A percentile compares a stretch with the other conserved stretches of the same genome.
Conservation (phyloP, 768 basidiomycete species). For the Lentinula boryana region DNA sequence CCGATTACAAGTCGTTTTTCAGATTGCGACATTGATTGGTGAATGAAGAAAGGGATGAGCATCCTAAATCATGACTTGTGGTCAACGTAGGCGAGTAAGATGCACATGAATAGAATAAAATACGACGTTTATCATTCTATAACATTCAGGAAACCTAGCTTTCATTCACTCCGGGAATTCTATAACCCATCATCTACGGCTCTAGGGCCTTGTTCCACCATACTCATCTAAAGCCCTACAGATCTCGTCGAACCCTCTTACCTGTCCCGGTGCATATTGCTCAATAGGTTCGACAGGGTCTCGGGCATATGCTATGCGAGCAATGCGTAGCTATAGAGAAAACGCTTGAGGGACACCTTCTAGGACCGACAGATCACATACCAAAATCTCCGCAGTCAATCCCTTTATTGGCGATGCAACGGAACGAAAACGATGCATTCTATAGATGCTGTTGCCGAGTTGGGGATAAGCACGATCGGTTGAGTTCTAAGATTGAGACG, state of each 20-base stretch:
- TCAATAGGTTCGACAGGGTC: background rate
- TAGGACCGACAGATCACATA: constrained; percentile 24
- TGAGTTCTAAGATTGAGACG: constrained; percentile 36
- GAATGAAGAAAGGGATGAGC: too few species aligned
- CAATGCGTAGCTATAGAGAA: background rate
- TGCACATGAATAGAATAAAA: too few species aligned
- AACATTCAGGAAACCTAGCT: too few species aligned
- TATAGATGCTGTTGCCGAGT: constrained; percentile 46
- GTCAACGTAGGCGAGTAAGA: too few species aligned
- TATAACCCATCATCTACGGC: too few species aligned
- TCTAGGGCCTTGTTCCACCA: background rate
- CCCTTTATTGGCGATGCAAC: constrained; percentile 79
- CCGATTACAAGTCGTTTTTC: too few species aligned
- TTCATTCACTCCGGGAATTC: too few species aligned
- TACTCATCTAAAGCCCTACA: background rate
- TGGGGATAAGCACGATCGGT: constrained; percentile 45
- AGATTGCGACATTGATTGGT: too few species aligned
- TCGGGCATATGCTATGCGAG: background rate
- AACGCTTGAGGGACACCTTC: too few species aligned
- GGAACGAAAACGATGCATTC: constrained; percentile 82
- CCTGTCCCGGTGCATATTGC: background rate
- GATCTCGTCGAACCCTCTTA: background rate
- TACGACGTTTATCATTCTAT: too few species aligned
- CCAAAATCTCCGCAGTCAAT: constrained; percentile 77
- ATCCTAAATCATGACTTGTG: too few species aligned